Evolutionary conservation across 768 basidiomycete species (phyloP), one percentile per base, ranked within the genome.

Genomic region (Lentinula raphanica): DNA sequence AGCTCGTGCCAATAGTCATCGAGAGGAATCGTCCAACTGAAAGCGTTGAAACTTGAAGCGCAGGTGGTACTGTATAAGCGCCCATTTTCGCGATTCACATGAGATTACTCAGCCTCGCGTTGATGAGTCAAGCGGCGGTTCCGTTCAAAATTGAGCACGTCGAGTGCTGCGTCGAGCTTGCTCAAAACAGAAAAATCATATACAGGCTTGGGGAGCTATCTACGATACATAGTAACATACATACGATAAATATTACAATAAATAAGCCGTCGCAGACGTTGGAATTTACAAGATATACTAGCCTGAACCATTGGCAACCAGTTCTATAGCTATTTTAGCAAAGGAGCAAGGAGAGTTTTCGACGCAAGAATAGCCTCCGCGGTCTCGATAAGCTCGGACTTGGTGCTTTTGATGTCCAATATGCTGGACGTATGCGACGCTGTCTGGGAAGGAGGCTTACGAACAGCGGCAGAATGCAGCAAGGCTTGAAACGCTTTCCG

Each of bases 321-420:
- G 5, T n/a, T 17, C 7, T 48, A n/a, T 19, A 48, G 46, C 27
- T 53, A 53, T 53, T 53, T 53, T 21, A 50, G 32, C 49, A 53
- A 38, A 25, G 51, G 36, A 53, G 51, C 51, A 36, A 53, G 23
- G 25, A 53, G 51, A 39, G 51, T 35, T 25, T 39, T 36, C 35
- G 51, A 53, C 13, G 51, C 36, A 19, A 53, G 35, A 15, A 53
- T 53, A 27, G 36, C 51, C 25, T 53, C 51, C 13, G 51, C 51
- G 13, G 51, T 53, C 21, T 53, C 51, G 8, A 53, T 53, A 39
- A 53, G 51, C 58, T 61, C 68, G 60, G 67, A 60, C 58, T 23
- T 68, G 7, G 23, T 21, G 35, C 23, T 69, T 38, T 71, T 68
- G 55, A 81, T 71, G 59, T 71, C 72, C 28, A 81, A 63, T 29